A percentile compares a stretch with the other conserved stretches of the same genome.
phyloP scores from a whole-genome alignment of 192 early-diverging fungal species.

The Backusella psychrophila region DNA sequence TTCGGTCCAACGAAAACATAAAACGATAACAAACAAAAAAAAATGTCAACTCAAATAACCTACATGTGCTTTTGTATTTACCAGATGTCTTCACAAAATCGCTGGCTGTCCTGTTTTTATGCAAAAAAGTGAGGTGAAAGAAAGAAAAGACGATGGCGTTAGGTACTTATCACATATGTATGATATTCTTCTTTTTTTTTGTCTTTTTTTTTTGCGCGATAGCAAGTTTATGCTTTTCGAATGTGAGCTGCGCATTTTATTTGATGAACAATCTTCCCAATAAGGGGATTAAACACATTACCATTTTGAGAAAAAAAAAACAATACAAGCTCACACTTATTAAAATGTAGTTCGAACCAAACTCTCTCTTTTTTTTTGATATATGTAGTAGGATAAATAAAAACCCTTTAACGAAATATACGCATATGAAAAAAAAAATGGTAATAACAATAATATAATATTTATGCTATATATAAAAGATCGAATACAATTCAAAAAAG shows the following conservation, averaged over 20 bases:
- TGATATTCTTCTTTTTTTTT: background rate
- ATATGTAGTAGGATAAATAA: background rate
- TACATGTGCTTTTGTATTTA: background rate
- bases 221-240: background rate
- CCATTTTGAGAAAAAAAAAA: background rate
- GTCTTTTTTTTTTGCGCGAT: background rate
- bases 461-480: background rate
- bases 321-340: background rate
- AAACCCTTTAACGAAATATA: background rate
- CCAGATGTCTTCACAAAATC: background rate
- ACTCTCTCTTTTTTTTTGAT: background rate
- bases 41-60: background rate
- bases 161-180: background rate
- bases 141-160: background rate
- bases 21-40: background rate
- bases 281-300: background rate
- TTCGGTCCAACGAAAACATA: too few species aligned
- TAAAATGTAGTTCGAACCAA: background rate
- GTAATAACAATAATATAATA: background rate
- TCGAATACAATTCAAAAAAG: background rate
- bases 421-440: background rate
- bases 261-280: background rate
- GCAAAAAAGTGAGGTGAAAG: background rate
- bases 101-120: background rate
- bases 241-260: background rate